Conservation (phyloP, 768 basidiomycete genomes). For the Mrakia blollopis region DNA sequence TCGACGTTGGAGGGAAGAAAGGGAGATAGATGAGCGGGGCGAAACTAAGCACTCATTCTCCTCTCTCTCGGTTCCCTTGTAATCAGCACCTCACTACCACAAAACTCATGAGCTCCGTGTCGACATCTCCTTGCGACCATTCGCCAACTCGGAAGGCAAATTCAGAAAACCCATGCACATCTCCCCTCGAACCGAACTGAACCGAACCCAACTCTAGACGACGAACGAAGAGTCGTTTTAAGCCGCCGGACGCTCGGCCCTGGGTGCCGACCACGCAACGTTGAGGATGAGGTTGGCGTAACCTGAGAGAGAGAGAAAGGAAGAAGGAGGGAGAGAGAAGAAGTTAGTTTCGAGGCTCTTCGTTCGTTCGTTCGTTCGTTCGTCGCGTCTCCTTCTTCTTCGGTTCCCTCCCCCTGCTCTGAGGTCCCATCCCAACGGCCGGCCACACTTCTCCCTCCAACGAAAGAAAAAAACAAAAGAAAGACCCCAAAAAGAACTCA, state of each 20-base stretch:
- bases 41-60: too few relatives aligned
- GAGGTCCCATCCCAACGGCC: background rate
- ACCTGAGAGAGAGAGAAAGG: constrained; percentile 34
- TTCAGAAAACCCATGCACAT: background rate
- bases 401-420: background rate
- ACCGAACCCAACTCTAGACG: background rate
- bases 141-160: background rate
- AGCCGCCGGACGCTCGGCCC: constrained; percentile 28
- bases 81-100: too few relatives aligned
- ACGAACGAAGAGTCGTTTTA: background rate
- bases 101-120: too few relatives aligned
- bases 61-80: too few relatives aligned
- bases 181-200: background rate
- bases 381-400: background rate
- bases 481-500: constrained; percentile 21
- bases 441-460: too few relatives aligned
- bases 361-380: too few relatives aligned
- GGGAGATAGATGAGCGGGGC: too few relatives aligned
- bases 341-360: background rate
- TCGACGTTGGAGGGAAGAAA: background rate
- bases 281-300: constrained; percentile 85
- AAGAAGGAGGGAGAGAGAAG: background rate
- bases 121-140: too few relatives aligned
- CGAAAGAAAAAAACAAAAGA: background rate
- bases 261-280: constrained; percentile 54